A percentile compares a stretch with the other conserved stretches of the same genome.
phyloP scores from a whole-genome alignment of 2,329 filamentous ascomycete species.

The Zymoseptoria tritici region DNA sequence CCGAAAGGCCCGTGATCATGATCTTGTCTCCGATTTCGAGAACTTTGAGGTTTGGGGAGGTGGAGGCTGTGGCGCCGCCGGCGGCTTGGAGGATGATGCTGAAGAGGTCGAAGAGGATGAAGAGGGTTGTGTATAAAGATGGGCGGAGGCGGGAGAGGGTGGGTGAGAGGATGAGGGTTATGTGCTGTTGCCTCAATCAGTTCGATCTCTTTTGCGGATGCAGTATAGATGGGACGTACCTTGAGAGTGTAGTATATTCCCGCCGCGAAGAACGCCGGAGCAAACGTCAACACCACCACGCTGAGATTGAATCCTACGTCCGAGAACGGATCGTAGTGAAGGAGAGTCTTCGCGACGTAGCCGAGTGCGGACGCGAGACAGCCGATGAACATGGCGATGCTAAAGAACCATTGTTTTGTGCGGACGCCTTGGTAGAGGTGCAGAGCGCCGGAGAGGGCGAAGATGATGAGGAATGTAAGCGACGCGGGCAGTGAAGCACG shows the following conservation, averaged over 20 bases:
- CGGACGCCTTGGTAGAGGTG: conserved; percentile 28
- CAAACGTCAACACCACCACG: conserved; percentile 38
- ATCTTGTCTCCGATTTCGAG: conserved; percentile 46
- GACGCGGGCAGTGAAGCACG: conserved; percentile 33
- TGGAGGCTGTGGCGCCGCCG: conserved; percentile 51
- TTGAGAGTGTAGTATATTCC: conserved; percentile 37
- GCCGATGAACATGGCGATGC: conserved; percentile 34
- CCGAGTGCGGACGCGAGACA: conserved; percentile 37
- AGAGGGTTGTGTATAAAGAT: conserved; percentile 45
- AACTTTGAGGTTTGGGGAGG: conserved; percentile 36
- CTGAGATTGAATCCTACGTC: conserved; percentile 38
- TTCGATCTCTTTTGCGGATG: not conserved
- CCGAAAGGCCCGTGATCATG: conserved; percentile 51
- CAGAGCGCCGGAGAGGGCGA: conserved; percentile 27
- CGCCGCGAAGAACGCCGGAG: conserved; percentile 39
- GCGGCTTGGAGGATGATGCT: conserved; percentile 53
- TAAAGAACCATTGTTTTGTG: conserved; percentile 36
- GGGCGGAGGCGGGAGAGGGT: conserved; percentile 23
- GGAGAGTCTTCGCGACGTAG: conserved; percentile 37
- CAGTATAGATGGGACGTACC: conserved; percentile 2
- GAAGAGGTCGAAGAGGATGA: conserved; percentile 52
- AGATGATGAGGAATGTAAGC: conserved; percentile 33
- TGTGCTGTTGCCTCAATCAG: conserved; percentile 24
- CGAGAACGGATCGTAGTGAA: conserved; percentile 37
- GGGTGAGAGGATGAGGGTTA: conserved; percentile 36